Percentiles rank a stretch among this genome's conserved stretches.
These are phyloP conservation scores for Pyrus pyrifolia DNA, from an alignment of 306 rosid species.

Conservation along the genomic window DNA sequence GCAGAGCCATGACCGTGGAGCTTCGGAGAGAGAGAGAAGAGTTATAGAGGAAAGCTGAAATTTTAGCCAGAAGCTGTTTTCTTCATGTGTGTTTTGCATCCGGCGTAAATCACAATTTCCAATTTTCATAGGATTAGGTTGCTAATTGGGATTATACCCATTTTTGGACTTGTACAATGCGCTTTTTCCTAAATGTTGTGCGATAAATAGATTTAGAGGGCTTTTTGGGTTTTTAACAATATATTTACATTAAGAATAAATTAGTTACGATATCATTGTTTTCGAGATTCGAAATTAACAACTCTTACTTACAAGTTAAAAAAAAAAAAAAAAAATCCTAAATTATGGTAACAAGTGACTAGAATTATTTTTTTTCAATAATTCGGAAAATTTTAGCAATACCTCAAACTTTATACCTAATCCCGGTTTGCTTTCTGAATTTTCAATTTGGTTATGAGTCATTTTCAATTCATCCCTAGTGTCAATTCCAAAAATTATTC, in stretches of 20 bases:
- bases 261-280: no score
- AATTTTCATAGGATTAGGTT: neutral
- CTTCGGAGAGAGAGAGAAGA: neutral
- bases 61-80: neutral
- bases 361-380: no score
- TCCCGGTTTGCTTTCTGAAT: no score
- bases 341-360: accelerated
- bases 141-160: neutral
- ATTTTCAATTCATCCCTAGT: no score
- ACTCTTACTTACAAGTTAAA: accelerated
- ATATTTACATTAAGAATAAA: no score
- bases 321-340: no score
- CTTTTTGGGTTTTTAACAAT: no score
- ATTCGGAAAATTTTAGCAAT: neutral
- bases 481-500: no score
- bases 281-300: accelerated
- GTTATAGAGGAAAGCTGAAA: neutral
- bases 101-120: neutral
- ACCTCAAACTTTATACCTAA: no score
- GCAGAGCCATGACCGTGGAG: constrained; percentile 33
- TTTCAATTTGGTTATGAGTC: no score
- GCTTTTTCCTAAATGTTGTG: neutral
- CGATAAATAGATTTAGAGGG: neutral
- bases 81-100: neutral
- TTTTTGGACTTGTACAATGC: neutral